These are phyloP conservation scores for Eurotiales sp. DNA, from an alignment of 2,329 filamentous ascomycete genomes.

Conservation along the genomic window DNA sequence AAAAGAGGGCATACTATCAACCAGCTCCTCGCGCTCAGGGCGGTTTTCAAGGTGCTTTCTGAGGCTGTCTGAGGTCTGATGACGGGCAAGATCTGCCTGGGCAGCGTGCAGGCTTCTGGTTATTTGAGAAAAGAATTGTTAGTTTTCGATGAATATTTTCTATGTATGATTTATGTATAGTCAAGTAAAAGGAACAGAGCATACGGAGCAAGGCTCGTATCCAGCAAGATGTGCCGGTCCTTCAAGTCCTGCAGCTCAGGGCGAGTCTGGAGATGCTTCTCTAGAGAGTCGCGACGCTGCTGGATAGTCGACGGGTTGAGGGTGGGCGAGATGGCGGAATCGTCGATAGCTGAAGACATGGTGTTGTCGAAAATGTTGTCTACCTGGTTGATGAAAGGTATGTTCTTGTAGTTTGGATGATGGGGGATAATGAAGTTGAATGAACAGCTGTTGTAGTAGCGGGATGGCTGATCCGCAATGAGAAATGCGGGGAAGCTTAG, in stretches of 20 bases:
- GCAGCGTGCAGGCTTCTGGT: conserved; percentile 58
- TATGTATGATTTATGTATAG: not conserved
- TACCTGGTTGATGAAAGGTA: too few relatives aligned
- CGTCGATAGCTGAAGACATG: conserved; percentile 44
- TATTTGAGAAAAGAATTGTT: not conserved
- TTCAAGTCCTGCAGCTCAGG: conserved; percentile 64
- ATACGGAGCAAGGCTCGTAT: conserved; percentile 65
- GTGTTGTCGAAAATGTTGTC: too few relatives aligned
- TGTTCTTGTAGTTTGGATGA: not conserved
- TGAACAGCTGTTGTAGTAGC: not conserved
- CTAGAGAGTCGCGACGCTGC: conserved; percentile 62
- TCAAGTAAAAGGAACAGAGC: conserved; percentile 19
- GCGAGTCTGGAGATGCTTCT: conserved; percentile 68
- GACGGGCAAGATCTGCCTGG: conserved; percentile 61
- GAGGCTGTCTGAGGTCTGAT: conserved; percentile 59
- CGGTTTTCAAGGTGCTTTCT: conserved; percentile 62
- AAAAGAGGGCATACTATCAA: conserved; percentile 61
- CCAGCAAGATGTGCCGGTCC: conserved; percentile 64
- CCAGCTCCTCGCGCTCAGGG: conserved; percentile 67
- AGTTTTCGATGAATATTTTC: too few relatives aligned
- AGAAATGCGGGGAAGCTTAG: conserved; percentile 15
- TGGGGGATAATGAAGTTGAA: too few relatives aligned
- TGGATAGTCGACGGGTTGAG: conserved; percentile 47
- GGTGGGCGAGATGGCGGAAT: conserved; percentile 52
- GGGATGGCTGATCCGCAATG: conserved; percentile 16